Conservation (phyloP, 768 basidiomycete genomes). For the Strobilomyces confusus region DNA sequence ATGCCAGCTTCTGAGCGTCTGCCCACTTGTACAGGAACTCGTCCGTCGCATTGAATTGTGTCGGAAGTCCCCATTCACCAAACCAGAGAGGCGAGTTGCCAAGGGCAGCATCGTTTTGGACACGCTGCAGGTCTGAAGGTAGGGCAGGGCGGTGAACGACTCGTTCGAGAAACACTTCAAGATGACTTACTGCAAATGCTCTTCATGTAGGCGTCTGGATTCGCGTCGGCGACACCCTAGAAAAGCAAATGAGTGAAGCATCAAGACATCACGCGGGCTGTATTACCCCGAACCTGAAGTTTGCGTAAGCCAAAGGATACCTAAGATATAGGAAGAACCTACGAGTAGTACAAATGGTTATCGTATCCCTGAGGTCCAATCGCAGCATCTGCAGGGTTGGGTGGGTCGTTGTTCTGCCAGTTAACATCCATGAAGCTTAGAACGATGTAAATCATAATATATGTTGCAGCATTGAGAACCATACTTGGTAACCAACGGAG, state of each 20-base stretch:
- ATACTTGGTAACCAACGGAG: constrained; percentile 39
- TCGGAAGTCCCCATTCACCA: constrained; percentile 61
- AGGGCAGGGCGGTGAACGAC: neutral
- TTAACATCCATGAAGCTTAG: constrained; percentile 75
- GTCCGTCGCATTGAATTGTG: constrained; percentile 61
- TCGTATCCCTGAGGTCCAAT: constrained; percentile 74
- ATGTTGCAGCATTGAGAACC: constrained; percentile 1
- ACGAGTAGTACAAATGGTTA: constrained; percentile 77
- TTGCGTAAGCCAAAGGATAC: constrained; percentile 5
- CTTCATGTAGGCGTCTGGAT: constrained; percentile 58
- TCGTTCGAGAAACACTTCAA: neutral
- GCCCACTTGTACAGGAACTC: constrained; percentile 65
- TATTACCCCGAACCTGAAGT: constrained; percentile 54
- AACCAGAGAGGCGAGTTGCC: constrained; percentile 50
- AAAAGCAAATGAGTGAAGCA: constrained; percentile 1
- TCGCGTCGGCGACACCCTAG: constrained; percentile 68
- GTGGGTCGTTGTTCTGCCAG: constrained; percentile 67
- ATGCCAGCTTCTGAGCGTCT: constrained; percentile 69
- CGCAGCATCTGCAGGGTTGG: constrained; percentile 68
- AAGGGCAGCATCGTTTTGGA: constrained; percentile 43
- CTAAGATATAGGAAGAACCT: constrained; percentile 21
- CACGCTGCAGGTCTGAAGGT: constrained; percentile 52
- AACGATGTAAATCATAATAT: constrained; percentile 1
- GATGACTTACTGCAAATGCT: constrained; percentile 62
- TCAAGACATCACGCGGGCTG: neutral